Evolutionary conservation across 331 rosid species (phyloP).

Genomic region (Quercus lobata): DNA sequence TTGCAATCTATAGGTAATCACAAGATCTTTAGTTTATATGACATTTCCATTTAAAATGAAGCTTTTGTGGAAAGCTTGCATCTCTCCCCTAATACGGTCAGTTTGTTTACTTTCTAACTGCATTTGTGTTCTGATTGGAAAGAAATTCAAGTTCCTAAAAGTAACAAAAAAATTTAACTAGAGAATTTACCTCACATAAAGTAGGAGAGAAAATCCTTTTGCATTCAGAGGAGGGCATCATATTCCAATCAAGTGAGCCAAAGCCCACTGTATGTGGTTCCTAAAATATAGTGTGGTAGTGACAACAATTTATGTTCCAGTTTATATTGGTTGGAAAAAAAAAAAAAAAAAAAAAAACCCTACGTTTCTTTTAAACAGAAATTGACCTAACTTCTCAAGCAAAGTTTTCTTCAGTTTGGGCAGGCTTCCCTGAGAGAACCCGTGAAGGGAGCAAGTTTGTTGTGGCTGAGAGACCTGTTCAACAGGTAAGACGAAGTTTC

Average conservation of each 20-base stretch:
- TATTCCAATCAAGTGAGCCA: neutral
- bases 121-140: neutral
- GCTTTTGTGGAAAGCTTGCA: too few species aligned
- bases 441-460: constrained; percentile 85
- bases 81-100: too few species aligned
- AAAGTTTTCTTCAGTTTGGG: constrained; percentile 72
- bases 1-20: too few species aligned
- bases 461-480: constrained; percentile 78
- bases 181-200: neutral
- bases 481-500: constrained; percentile 58
- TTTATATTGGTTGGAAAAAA: neutral
- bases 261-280: neutral
- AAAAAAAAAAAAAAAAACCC: neutral
- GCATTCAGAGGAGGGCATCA: neutral
- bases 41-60: too few species aligned
- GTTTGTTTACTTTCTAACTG: neutral
- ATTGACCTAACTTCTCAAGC: constrained; percentile 7
- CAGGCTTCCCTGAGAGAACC: constrained; percentile 81
- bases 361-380: neutral
- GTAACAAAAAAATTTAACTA: neutral
- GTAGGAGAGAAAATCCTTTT: neutral
- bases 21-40: too few species aligned
- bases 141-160: neutral
- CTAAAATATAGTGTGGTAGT: too few species aligned
- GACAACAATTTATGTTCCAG: neutral